phyloP scores from a whole-genome alignment of 1,284 basidiomycete species.

The Apiotrichum laibachii region DNA sequence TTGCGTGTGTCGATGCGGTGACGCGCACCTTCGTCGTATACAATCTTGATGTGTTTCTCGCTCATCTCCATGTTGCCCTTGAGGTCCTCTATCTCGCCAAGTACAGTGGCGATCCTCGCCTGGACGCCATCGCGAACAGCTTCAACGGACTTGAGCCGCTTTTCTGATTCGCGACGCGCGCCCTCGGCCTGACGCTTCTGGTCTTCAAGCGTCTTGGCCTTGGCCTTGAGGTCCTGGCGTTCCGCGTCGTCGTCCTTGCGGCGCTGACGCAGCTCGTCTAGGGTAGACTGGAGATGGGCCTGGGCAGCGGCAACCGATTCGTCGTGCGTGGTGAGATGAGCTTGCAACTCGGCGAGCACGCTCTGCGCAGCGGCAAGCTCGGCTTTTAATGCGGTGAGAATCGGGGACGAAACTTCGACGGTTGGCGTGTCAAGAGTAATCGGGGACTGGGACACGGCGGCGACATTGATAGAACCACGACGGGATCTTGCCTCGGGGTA shows the following conservation, averaged over 20 bases:
- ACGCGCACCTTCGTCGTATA: conserved; percentile 59
- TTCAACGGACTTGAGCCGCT: conserved; percentile 71
- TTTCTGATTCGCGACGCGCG: conserved; percentile 77
- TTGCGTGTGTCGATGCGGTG: conserved; percentile 52
- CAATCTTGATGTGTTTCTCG: conserved; percentile 42
- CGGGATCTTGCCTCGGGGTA: conserved; percentile 31
- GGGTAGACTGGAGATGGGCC: conserved; percentile 64
- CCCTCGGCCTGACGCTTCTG: conserved; percentile 77
- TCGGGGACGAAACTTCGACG: conserved; percentile 56
- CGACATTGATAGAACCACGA: conserved; percentile 30
- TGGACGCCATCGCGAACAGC: conserved; percentile 63
- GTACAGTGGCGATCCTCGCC: conserved; percentile 64
- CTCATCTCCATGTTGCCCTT: conserved; percentile 57
- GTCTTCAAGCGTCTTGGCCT: conserved; percentile 82
- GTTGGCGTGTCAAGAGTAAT: conserved; percentile 28
- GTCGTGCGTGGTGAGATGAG: conserved; percentile 72
- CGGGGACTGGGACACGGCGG: conserved; percentile 21
- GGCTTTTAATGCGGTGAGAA: conserved; percentile 69
- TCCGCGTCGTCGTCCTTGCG: conserved; percentile 80
- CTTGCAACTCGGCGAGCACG: conserved; percentile 67
- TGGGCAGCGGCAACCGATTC: conserved; percentile 63
- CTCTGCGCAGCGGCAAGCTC: conserved; percentile 70
- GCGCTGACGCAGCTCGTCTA: conserved; percentile 68
- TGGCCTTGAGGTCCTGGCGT: conserved; percentile 71
- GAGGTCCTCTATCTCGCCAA: conserved; percentile 65